Evolutionary conservation across 257 asterid species (phyloP).

Genomic region (Fraxinus americana): DNA sequence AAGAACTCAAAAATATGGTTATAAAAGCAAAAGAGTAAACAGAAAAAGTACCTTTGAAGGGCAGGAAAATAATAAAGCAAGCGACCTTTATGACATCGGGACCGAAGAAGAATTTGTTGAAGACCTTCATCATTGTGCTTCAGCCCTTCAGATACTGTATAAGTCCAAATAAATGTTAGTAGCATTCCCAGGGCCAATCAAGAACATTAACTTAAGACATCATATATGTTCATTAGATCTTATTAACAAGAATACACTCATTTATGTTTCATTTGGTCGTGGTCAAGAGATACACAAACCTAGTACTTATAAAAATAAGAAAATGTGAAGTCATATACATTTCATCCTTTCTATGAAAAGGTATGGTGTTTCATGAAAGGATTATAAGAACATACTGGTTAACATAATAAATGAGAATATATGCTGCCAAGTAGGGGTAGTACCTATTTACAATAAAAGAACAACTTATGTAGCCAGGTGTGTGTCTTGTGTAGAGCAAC

Average conservation of each 20-base stretch:
- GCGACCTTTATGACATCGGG: constrained; percentile 96
- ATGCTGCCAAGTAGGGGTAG: not conserved
- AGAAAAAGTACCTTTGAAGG: constrained; percentile 48
- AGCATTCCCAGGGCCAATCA: not conserved
- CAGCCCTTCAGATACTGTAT: constrained; percentile 51
- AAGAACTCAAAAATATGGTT: not conserved
- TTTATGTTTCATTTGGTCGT: not conserved
- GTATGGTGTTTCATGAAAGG: not conserved
- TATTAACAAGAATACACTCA: not conserved
- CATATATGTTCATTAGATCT: not conserved
- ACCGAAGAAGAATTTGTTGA: constrained; percentile 59
- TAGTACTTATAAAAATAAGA: not conserved
- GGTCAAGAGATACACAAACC: not conserved
- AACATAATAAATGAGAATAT: not conserved
- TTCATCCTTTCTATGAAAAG: not conserved
- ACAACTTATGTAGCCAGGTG: not conserved
- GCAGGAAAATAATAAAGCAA: constrained; percentile 81
- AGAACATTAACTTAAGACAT: constrained; percentile 6
- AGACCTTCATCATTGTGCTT: constrained; percentile 54
- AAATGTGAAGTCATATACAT: not conserved
- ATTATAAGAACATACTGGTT: too few relatives aligned
- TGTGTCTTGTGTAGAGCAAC: not conserved
- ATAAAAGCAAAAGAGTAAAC: constrained; percentile 15
- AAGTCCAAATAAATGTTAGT: constrained; percentile 14
- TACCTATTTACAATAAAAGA: not conserved